A percentile compares a stretch with the other conserved stretches of the same genome.
Conservation (phyloP, 768 basidiomycete genomes). For the Amanita polypyramis region DNA sequence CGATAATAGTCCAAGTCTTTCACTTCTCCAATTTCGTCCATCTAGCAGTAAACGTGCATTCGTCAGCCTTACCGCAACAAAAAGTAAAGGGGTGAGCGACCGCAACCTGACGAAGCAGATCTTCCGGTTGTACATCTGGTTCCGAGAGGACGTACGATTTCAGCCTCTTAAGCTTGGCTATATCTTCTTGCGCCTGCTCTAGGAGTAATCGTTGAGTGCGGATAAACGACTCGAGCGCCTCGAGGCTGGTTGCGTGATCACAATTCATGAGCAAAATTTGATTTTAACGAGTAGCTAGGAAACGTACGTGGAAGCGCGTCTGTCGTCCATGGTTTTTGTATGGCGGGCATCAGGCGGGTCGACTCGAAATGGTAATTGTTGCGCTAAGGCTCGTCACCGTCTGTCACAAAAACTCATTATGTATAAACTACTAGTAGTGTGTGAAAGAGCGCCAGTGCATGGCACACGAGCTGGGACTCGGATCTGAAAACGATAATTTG, state of each 20-base stretch:
- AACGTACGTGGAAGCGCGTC: conserved; percentile 28
- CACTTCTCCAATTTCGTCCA: conserved; percentile 26
- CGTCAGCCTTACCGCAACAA: not conserved
- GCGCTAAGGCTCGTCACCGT: no score
- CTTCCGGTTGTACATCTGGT: conserved; percentile 18
- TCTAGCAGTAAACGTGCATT: conserved; percentile 10
- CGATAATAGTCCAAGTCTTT: conserved; percentile 35
- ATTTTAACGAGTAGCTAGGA: no score
- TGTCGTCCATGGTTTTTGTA: conserved; percentile 22
- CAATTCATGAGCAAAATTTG: not conserved
- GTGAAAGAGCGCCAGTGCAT: no score
- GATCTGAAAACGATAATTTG: no score
- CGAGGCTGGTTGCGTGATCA: conserved; percentile 27
- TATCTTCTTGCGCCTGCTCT: conserved; percentile 50
- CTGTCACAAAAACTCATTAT: no score
- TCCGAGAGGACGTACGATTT: conserved; percentile 25
- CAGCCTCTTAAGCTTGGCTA: conserved; percentile 41
- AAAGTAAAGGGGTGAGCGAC: not conserved
- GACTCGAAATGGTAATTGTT: no score
- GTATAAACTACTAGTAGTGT: no score
- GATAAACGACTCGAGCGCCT: conserved; percentile 61
- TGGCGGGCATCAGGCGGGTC: conserved; percentile 5
- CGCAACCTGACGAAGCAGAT: conserved; percentile 15
- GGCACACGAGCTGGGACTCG: no score
- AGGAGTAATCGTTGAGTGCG: conserved; percentile 50